Evolutionary conservation across 441 rosid genomes (phyloP).

Genomic region (Oxalis stricta): DNA sequence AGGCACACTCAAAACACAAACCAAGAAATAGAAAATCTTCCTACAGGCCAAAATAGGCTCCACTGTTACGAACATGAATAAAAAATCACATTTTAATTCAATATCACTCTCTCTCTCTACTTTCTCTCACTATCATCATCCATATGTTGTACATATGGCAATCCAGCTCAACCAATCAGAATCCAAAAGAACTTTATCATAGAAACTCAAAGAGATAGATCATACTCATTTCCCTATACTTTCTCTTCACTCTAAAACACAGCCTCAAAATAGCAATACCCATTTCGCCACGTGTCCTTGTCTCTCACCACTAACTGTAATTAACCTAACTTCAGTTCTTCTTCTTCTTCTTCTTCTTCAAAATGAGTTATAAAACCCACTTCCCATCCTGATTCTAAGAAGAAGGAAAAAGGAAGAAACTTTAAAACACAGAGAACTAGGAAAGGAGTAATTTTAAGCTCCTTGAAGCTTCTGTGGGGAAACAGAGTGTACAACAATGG

Average conservation of each 20-base stretch:
- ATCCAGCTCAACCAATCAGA: conserved; percentile 59
- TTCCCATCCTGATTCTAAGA: conserved; percentile 6
- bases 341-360: conserved; percentile 5
- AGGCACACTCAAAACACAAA: too few species aligned
- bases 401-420: conserved; percentile 5
- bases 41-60: background rate
- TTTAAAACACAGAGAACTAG: background rate
- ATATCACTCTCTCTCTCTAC: conserved; percentile 3
- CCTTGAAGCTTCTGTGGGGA: conserved; percentile 2
- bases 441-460: conserved; percentile 2
- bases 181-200: conserved; percentile 30
- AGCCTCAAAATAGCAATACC: conserved; percentile 23
- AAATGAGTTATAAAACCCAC: conserved; percentile 12
- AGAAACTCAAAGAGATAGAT: conserved; percentile 22
- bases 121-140: conserved; percentile 1
- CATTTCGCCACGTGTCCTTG: conserved; percentile 59
- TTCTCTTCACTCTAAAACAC: conserved; percentile 20
- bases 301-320: conserved; percentile 40
- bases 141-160: too few species aligned
- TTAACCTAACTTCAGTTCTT: conserved; percentile 17
- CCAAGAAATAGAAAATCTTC: conserved; percentile 12
- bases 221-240: background rate
- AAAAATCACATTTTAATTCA: conserved; percentile 12
- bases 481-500: conserved; percentile 30
- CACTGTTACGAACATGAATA: background rate